These are phyloP conservation scores for Botrytis fabae DNA, from an alignment of 2,329 filamentous ascomycete species.

Conservation along the genomic window DNA sequence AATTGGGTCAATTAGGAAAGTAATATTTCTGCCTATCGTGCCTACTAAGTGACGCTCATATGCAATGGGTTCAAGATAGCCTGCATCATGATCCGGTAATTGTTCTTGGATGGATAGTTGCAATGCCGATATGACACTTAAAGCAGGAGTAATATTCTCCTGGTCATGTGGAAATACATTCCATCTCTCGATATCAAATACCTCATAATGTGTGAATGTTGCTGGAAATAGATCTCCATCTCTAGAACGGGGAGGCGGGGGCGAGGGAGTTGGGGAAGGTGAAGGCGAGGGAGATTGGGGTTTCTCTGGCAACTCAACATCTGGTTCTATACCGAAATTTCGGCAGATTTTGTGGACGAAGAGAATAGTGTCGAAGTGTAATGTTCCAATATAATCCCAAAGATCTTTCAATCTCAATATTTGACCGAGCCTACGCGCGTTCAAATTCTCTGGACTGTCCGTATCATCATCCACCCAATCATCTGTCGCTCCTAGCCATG, in stretches of 20 bases:
- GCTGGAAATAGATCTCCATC: neutral
- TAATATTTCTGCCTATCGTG: neutral
- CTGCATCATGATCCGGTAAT: neutral
- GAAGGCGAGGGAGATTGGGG: neutral
- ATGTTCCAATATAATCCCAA: constrained; percentile 1
- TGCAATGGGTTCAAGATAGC: rapidly evolving
- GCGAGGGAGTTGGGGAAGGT: neutral
- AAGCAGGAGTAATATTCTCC: neutral
- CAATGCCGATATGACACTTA: neutral
- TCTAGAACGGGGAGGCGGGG: neutral
- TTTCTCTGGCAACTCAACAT: neutral
- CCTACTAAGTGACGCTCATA: rapidly evolving
- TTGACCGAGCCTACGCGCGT: neutral
- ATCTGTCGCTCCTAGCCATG: constrained; percentile 1
- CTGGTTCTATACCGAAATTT: neutral
- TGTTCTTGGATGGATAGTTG: neutral
- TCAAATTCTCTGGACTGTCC: neutral
- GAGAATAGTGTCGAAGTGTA: neutral
- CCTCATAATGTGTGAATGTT: neutral
- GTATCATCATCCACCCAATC: constrained; percentile 5
- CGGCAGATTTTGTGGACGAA: neutral
- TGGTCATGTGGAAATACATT: neutral
- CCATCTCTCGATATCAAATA: neutral
- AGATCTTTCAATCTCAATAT: neutral
- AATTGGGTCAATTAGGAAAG: neutral